Evolutionary conservation across 2,329 filamentous ascomycete genomes (phyloP).

Genomic region (Penicillium thymicola): DNA sequence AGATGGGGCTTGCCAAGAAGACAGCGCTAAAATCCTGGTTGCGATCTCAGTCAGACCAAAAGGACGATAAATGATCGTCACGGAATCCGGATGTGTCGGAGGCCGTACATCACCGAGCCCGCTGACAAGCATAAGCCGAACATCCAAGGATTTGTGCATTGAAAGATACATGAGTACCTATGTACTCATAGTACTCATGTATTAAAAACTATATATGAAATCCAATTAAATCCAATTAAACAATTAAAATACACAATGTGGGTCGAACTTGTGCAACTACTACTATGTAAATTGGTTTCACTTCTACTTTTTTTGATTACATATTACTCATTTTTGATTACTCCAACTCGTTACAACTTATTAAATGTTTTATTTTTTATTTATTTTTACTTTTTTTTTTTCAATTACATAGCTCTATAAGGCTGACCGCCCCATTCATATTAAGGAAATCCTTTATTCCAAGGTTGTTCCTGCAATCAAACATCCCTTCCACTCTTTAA

Average conservation of each 20-base stretch:
- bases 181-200: no score
- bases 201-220: no score
- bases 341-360: no score
- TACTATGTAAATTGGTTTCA: not conserved
- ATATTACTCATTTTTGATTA: not conserved
- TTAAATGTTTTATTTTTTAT: not conserved
- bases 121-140: not conserved
- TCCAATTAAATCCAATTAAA: not conserved
- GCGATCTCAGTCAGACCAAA: not conserved
- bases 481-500: not conserved
- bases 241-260: not conserved
- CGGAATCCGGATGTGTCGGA: slow-evolving; percentile 17
- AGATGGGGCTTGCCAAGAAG: slow-evolving; percentile 3
- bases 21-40: not conserved
- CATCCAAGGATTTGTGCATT: not conserved
- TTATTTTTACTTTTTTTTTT: not conserved
- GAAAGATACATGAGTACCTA: no score
- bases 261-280: not conserved
- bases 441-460: not conserved
- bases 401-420: slow-evolving; percentile 10
- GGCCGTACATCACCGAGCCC: slow-evolving; percentile 12
- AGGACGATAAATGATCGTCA: not conserved
- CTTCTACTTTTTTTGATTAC: not conserved
- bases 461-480: not conserved
- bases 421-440: slow-evolving; percentile 20